Base-by-base conservation (phyloP, 306 rosid species). In the Geum urbanum region DNA sequence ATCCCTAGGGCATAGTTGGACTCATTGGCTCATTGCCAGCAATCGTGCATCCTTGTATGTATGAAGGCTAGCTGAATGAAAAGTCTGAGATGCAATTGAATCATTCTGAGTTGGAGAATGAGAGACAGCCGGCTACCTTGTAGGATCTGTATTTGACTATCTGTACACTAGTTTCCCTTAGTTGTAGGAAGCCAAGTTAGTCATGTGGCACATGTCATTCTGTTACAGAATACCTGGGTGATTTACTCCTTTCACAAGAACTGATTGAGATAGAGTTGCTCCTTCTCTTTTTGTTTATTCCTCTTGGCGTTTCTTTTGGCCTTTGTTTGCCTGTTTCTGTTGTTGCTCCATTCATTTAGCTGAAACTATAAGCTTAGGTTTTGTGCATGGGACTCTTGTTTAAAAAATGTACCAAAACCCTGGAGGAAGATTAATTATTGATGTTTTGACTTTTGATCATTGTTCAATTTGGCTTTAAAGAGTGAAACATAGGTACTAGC, bases 141-240 rank as follows among this genome's bases (percentile, higher is more conserved):
- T 40, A 19, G 74, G 74, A 70, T 24, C 66, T 54, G 12, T 2
- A 20, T 32, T 32, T 32, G 37, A 32, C 4, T 32, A 32, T 69
- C 44, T 41, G 64, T 53, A 15, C 53, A 54, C 16, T 70, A 69
- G 41, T 39, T 68, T 53, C 39, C 49, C 52, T 39, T 20, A 12
- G 14, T 14, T 39, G 35, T 37, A 53, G 52, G 41, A 68, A 20
- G 63, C 41, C 16, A 58, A 69, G 24, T 69, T 41, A 18, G 22
- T 4, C 19, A 1, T 20, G 39, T 55, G 61, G 37, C 37, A 24
- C 62, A 24, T 11, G n/a, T 20, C 37, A 19, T 69, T 14, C 4
- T 16, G 27, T 32, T 32, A 32, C 37, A 32, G 37, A 32, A 32
- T 32, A 32, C 37, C 37, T 5, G 5, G 11, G 22, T 22, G 52